A percentile compares a stretch with the other conserved stretches of the same genome.
These are phyloP conservation scores for Tetragonia tetragonoides DNA, from an alignment of 148 eudicot genomes.

Conservation along the genomic window DNA sequence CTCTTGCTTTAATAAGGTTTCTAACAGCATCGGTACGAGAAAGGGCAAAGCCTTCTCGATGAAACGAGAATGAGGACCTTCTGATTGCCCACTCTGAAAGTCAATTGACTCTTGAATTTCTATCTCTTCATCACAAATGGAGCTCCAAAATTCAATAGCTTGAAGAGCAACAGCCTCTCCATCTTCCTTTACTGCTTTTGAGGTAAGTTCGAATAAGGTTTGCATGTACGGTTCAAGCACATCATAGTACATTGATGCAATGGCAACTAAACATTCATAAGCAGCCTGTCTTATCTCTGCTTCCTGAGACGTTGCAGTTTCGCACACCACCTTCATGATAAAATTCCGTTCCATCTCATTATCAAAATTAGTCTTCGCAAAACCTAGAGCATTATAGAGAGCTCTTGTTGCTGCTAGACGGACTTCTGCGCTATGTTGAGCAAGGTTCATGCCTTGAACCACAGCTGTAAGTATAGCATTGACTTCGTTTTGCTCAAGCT, in stretches of 20 bases:
- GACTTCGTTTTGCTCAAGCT: conserved; percentile 63
- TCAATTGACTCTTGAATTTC: conserved; percentile 56
- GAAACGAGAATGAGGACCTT: conserved; percentile 47
- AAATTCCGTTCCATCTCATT: conserved; percentile 71
- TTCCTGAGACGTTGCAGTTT: conserved; percentile 56
- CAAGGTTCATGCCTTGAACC: conserved; percentile 64
- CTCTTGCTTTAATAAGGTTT: conserved; percentile 72
- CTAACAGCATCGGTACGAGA: conserved; percentile 63
- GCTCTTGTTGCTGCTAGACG: conserved; percentile 72
- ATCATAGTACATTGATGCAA: conserved; percentile 71
- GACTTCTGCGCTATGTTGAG: conserved; percentile 50
- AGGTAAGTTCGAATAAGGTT: conserved; percentile 54
- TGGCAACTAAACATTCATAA: conserved; percentile 72
- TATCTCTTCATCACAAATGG: conserved; percentile 82
- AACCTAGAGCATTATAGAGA: conserved; percentile 73
- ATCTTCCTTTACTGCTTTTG: conserved; percentile 67
- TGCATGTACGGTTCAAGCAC: conserved; percentile 72
- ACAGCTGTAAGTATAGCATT: conserved; percentile 73
- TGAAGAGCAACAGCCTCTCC: conserved; percentile 78
- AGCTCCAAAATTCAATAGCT: conserved; percentile 84
- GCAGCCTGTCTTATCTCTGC: conserved; percentile 69
- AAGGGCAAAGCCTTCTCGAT: conserved; percentile 60
- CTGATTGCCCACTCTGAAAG: conserved; percentile 42
- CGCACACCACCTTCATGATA: conserved; percentile 76
- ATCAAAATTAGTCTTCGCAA: conserved; percentile 72